Evolutionary conservation across 129 eudicot genomes (phyloP).

Genomic region (Chrysanthemum seticuspe): DNA sequence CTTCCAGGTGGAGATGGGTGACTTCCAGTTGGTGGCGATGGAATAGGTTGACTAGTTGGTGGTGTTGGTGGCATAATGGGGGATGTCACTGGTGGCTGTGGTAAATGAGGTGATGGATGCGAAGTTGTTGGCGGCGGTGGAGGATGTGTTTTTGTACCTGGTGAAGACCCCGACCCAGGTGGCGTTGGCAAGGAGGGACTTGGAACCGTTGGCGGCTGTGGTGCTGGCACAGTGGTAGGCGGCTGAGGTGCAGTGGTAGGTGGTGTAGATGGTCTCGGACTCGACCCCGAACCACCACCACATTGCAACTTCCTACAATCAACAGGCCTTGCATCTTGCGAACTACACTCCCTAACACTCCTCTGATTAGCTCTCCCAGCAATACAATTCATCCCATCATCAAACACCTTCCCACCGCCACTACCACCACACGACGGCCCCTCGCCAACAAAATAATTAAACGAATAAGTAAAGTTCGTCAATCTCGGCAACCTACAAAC

Average conservation of each 20-base stretch:
- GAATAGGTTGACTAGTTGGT: conserved; percentile 32
- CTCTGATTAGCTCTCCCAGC: conserved; percentile 47
- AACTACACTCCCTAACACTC: conserved; percentile 45
- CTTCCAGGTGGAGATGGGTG: conserved; percentile 19
- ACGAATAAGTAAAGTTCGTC: conserved; percentile 67
- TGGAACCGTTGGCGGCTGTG: conserved; percentile 16
- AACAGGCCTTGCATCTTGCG: conserved; percentile 49
- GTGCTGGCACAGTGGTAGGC: conserved; percentile 17
- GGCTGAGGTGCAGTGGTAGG: conserved; percentile 13
- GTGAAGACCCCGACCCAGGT: conserved; percentile 47
- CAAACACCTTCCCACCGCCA: conserved; percentile 41
- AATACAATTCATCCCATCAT: conserved; percentile 67
- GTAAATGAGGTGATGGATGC: conserved; percentile 29
- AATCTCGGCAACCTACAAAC: conserved; percentile 68
- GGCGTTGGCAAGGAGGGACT: conserved; percentile 38
- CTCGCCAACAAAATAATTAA: conserved; percentile 54
- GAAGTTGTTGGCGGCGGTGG: conserved; percentile 54
- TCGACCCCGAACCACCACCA: conserved; percentile 36
- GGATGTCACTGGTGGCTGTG: conserved; percentile 32
- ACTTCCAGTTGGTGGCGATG: conserved; percentile 23
- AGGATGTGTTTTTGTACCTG: conserved; percentile 43
- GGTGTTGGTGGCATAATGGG: conserved; percentile 16
- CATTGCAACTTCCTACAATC: conserved; percentile 47
- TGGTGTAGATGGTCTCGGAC: conserved; percentile 14
- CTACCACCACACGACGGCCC: conserved; percentile 38